phyloP scores from a whole-genome alignment of 2,329 filamentous ascomycete species.

The Dactylellina leptospora region DNA sequence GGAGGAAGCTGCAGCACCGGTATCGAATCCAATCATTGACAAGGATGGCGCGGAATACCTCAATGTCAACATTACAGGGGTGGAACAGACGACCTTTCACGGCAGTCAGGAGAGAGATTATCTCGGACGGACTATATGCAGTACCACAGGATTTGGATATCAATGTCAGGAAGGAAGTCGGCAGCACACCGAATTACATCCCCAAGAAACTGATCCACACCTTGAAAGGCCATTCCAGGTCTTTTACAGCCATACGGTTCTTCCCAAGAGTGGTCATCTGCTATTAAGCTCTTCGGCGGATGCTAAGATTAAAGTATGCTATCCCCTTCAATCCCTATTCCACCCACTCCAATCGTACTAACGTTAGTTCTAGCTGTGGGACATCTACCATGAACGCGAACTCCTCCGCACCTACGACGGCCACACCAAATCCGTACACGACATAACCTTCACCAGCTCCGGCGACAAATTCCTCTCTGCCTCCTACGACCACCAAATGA shows the following conservation, averaged over 20 bases:
- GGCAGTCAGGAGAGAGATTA: constrained; percentile 87
- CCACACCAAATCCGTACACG: constrained; percentile 87
- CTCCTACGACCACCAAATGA: constrained; percentile 94
- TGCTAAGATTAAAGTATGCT: constrained; percentile 74
- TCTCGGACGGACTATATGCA: constrained; percentile 98
- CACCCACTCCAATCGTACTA: constrained; percentile 24
- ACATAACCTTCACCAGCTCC: constrained; percentile 83
- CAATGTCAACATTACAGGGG: constrained; percentile 62
- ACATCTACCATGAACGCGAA: constrained; percentile 88
- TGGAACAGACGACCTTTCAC: constrained; percentile 87
- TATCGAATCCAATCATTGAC: constrained; percentile 64
- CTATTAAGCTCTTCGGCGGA: constrained; percentile 90
- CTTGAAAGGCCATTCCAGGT: constrained; percentile 84
- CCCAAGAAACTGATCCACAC: constrained; percentile 93
- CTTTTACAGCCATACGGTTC: constrained; percentile 88
- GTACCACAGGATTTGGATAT: constrained; percentile 88
- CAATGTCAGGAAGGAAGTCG: constrained; percentile 81
- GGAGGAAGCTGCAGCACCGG: constrained; percentile 73
- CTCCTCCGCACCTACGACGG: constrained; percentile 90
- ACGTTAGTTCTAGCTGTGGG: constrained; percentile 72
- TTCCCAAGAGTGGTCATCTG: constrained; percentile 89
- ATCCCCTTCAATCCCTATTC: neutral
- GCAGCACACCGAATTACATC: constrained; percentile 85
- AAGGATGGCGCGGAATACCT: constrained; percentile 65
- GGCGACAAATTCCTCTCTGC: constrained; percentile 89